Percentiles rank a stretch among this genome's conserved stretches.
Conservation (phyloP, 1,139 yeast genomes). For the Diutina scorzettiae region DNA sequence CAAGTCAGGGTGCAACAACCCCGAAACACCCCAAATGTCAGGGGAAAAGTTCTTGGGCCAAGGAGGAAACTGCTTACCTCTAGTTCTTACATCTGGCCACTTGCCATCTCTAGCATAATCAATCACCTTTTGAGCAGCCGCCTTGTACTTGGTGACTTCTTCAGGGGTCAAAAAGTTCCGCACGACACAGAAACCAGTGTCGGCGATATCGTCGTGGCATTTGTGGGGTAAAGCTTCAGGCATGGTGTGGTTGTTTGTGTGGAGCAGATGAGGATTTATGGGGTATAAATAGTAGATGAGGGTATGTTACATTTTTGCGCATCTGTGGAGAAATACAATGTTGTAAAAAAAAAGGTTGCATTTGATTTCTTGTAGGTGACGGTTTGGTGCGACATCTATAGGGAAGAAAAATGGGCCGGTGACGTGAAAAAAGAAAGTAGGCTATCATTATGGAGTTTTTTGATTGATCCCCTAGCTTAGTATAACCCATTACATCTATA, state of each 20-base stretch:
- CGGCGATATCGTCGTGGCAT: constrained; percentile 24
- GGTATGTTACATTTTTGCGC: too few species aligned
- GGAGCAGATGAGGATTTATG: not conserved
- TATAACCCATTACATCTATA: too few species aligned
- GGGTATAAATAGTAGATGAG: too few species aligned
- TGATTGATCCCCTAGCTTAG: too few species aligned
- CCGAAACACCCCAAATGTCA: constrained; percentile 46
- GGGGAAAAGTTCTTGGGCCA: constrained; percentile 46
- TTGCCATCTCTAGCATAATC: constrained; percentile 36
- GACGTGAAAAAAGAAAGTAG: too few species aligned
- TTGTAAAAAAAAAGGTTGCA: too few species aligned
- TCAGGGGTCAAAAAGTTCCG: constrained; percentile 28
- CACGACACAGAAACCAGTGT: constrained; percentile 34
- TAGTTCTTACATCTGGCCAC: constrained; percentile 41
- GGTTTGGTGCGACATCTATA: too few species aligned
- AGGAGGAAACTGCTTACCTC: constrained; percentile 49
- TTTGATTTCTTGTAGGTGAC: too few species aligned
- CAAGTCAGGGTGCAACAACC: constrained; percentile 39
- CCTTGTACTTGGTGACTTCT: constrained; percentile 26
- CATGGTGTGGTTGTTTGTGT: not conserved
- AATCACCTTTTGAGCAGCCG: constrained; percentile 32
- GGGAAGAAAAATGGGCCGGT: too few species aligned
- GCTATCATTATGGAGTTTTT: too few species aligned
- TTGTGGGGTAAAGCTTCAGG: constrained; percentile 4
- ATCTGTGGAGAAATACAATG: too few species aligned